Evolutionary conservation across 1,139 yeast genomes (phyloP).

Genomic region (Barnettozyma hawaiiensis): DNA sequence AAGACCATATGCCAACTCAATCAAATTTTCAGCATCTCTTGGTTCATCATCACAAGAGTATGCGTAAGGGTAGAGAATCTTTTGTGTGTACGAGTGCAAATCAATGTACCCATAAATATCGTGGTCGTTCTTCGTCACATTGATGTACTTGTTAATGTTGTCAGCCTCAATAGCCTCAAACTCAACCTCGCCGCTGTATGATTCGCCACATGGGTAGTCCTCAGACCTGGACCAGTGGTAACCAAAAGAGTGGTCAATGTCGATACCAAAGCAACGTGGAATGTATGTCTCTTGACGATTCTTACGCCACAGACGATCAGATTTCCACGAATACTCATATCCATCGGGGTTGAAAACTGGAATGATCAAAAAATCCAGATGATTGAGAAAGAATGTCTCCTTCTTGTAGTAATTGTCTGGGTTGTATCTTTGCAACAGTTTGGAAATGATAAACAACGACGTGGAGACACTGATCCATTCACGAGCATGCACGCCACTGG

Average conservation of each 20-base stretch:
- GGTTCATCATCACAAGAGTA: slow-evolving; percentile 69
- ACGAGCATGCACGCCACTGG: slow-evolving; percentile 85
- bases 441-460: slow-evolving; percentile 55
- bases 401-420: slow-evolving; percentile 31
- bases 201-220: slow-evolving; percentile 73
- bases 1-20: slow-evolving; percentile 77
- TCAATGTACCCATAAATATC: slow-evolving; percentile 72
- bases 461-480: slow-evolving; percentile 85
- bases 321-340: slow-evolving; percentile 73
- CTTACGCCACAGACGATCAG: slow-evolving; percentile 83
- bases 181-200: slow-evolving; percentile 70
- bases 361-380: slow-evolving; percentile 65
- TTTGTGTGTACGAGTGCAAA: slow-evolving; percentile 81
- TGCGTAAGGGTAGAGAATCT: slow-evolving; percentile 77
- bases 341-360: slow-evolving; percentile 93
- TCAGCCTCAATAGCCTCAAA: slow-evolving; percentile 73
- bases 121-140: slow-evolving; percentile 52
- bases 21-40: slow-evolving; percentile 71
- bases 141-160: slow-evolving; percentile 59
- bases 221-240: slow-evolving; percentile 61
- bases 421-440: slow-evolving; percentile 45
- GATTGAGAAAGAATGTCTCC: slow-evolving; percentile 37
- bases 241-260: slow-evolving; percentile 79
- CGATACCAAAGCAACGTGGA: slow-evolving; percentile 73
- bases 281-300: slow-evolving; percentile 72